phyloP scores from a whole-genome alignment of 2,329 filamentous ascomycete genomes.

The Pyrenophora seminiperda region DNA sequence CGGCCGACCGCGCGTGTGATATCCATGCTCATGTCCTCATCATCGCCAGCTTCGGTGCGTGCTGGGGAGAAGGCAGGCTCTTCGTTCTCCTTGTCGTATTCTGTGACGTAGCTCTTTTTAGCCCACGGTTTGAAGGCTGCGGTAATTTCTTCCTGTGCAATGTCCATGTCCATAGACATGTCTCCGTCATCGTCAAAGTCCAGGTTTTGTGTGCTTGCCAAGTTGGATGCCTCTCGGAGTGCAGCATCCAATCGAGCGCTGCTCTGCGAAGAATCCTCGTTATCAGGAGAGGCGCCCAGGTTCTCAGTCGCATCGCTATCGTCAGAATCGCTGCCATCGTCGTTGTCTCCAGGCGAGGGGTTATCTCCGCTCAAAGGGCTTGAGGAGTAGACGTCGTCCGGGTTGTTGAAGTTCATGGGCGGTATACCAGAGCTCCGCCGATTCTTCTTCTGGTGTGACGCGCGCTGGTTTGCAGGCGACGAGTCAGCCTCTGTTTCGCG shows the following conservation, averaged over 20 bases:
- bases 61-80: constrained; percentile 55
- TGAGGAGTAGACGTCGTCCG: constrained; percentile 71
- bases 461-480: constrained; percentile 68
- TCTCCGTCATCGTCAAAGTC: constrained; percentile 57
- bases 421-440: constrained; percentile 70
- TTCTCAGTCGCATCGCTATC: constrained; percentile 75
- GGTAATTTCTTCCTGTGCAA: constrained; percentile 70
- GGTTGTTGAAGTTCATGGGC: constrained; percentile 67
- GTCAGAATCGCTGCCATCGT: constrained; percentile 61
- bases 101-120: constrained; percentile 57
- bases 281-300: constrained; percentile 57
- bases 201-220: constrained; percentile 74
- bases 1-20: constrained; percentile 82
- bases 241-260: constrained; percentile 78
- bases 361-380: constrained; percentile 73
- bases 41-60: constrained; percentile 50
- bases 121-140: constrained; percentile 76
- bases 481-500: constrained; percentile 62
- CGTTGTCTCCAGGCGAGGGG: constrained; percentile 46
- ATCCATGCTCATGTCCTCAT: constrained; percentile 86
- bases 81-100: constrained; percentile 56
- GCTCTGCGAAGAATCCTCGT: constrained; percentile 64
- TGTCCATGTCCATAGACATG: constrained; percentile 59
- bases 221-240: constrained; percentile 73
- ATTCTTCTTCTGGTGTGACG: constrained; percentile 65